phyloP scores from a whole-genome alignment of 495 filamentous ascomycete species.

The Aspergillus incahuasiensis region DNA sequence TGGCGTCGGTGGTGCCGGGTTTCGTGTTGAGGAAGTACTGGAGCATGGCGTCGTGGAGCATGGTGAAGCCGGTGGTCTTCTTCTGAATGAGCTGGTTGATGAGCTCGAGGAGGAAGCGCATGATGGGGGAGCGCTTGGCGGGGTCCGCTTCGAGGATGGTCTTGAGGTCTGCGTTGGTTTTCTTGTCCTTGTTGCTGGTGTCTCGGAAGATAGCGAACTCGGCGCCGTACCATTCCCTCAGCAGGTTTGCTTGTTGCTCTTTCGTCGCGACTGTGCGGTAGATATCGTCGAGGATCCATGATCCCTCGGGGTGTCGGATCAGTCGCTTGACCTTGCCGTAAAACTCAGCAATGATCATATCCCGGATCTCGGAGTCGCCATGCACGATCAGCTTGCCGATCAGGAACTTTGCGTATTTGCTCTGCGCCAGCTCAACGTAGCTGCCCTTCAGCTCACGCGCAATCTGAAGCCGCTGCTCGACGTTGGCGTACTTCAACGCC shows the following conservation, averaged over 20 bases:
- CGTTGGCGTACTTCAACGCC: slow-evolving; percentile 89
- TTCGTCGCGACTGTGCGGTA: slow-evolving; percentile 81
- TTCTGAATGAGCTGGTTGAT: slow-evolving; percentile 92
- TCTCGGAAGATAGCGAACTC: slow-evolving; percentile 81
- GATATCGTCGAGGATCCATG: slow-evolving; percentile 95
- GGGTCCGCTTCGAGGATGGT: slow-evolving; percentile 69
- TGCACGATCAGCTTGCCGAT: slow-evolving; percentile 91
- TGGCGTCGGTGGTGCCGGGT: slow-evolving; percentile 69
- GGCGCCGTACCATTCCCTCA: slow-evolving; percentile 94
- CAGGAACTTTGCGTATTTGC: slow-evolving; percentile 93
- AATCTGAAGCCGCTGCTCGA: slow-evolving; percentile 78
- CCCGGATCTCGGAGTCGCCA: slow-evolving; percentile 76
- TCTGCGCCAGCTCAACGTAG: slow-evolving; percentile 81
- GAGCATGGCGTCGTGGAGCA: slow-evolving; percentile 96
- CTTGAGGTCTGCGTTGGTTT: slow-evolving; percentile 54
- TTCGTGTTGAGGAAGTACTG: slow-evolving; percentile 86
- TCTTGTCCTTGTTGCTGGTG: slow-evolving; percentile 33
- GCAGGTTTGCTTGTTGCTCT: slow-evolving; percentile 73
- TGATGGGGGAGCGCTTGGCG: slow-evolving; percentile 79
- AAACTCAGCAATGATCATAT: slow-evolving; percentile 88
- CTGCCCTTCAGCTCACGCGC: slow-evolving; percentile 81
- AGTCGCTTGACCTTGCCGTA: slow-evolving; percentile 86
- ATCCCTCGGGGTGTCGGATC: slow-evolving; percentile 91
- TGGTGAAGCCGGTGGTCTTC: slow-evolving; percentile 89
- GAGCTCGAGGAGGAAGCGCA: slow-evolving; percentile 76